Percentiles rank a stretch among this genome's conserved stretches.
These are phyloP conservation scores for Colletotrichum zoysiae DNA, from an alignment of 2,329 filamentous ascomycete genomes.

Conservation along the genomic window DNA sequence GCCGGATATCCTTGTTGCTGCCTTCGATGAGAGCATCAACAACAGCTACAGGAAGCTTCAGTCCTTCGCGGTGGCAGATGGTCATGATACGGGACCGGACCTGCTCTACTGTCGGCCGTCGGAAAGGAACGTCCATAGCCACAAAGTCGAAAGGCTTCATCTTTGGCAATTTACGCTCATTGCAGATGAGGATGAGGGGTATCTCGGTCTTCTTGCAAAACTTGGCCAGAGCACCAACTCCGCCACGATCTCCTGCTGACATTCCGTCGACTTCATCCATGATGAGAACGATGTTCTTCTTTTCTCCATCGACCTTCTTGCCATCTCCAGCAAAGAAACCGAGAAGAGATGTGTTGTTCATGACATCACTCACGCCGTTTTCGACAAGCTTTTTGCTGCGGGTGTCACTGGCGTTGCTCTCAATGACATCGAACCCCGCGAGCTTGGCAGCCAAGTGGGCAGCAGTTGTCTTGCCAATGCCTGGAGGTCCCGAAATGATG, in stretches of 20 bases:
- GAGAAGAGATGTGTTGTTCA: constrained; percentile 92
- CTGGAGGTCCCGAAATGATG: constrained; percentile 94
- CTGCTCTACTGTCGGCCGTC: constrained; percentile 89
- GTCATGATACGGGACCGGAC: constrained; percentile 94
- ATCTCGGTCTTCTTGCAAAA: constrained; percentile 96
- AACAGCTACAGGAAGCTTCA: constrained; percentile 86
- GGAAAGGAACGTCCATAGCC: constrained; percentile 87
- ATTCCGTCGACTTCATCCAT: constrained; percentile 99
- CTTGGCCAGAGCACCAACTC: constrained; percentile 92
- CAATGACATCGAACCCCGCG: constrained; percentile 92
- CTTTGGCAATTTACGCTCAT: constrained; percentile 91
- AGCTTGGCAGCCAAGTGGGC: constrained; percentile 94
- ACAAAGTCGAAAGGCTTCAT: constrained; percentile 98
- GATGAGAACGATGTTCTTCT: constrained; percentile 94
- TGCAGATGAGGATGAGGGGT: constrained; percentile 97
- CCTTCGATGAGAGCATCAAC: constrained; percentile 96
- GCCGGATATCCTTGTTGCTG: constrained; percentile 93
- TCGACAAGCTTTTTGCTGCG: constrained; percentile 97
- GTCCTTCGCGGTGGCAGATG: constrained; percentile 90
- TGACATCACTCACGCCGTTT: constrained; percentile 85
- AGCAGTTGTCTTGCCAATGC: constrained; percentile 97
- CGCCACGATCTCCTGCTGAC: constrained; percentile 96
- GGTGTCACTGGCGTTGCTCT: constrained; percentile 95
- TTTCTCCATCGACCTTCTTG: constrained; percentile 81
- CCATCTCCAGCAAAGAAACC: constrained; percentile 91